A percentile compares a stretch with the other conserved stretches of the same genome.
Evolutionary conservation across 1,284 basidiomycete species (phyloP).

Genomic region (Flammula alnicola): DNA sequence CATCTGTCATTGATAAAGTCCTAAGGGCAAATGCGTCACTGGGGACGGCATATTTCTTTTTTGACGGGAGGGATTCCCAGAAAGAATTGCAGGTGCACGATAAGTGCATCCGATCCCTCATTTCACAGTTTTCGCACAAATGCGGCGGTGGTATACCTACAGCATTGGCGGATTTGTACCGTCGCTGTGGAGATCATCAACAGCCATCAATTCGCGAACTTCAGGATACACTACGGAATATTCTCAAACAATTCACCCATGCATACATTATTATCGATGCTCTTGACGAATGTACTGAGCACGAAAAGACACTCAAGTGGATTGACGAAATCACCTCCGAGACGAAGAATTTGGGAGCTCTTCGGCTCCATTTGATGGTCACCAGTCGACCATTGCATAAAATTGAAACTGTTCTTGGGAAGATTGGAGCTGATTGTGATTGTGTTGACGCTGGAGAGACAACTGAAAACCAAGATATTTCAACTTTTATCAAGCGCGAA

Average conservation of each 20-base stretch:
- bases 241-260: not conserved
- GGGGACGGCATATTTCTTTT: conserved; percentile 1
- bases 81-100: conserved; percentile 4
- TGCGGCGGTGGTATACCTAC: not conserved
- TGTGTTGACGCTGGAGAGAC: not conserved
- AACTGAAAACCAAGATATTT: not conserved
- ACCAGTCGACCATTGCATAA: not conserved
- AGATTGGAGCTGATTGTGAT: too few relatives aligned
- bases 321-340: not conserved
- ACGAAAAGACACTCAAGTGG: not conserved
- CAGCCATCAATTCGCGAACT: not conserved
- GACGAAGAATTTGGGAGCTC: not conserved
- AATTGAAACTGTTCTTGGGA: not conserved
- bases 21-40: not conserved
- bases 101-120: conserved; percentile 12
- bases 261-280: conserved; percentile 12
- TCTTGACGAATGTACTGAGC: conserved; percentile 10
- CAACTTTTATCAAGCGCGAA: not conserved
- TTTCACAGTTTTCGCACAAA: conserved; percentile 1
- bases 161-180: not conserved
- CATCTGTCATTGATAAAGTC: not conserved
- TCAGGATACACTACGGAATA: not conserved
- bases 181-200: not conserved
- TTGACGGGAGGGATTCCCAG: conserved; percentile 12
- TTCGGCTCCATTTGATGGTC: not conserved